These are phyloP conservation scores for Aureobasidium sp. DNA, from an alignment of 2,329 filamentous ascomycete species.

Conservation along the genomic window DNA sequence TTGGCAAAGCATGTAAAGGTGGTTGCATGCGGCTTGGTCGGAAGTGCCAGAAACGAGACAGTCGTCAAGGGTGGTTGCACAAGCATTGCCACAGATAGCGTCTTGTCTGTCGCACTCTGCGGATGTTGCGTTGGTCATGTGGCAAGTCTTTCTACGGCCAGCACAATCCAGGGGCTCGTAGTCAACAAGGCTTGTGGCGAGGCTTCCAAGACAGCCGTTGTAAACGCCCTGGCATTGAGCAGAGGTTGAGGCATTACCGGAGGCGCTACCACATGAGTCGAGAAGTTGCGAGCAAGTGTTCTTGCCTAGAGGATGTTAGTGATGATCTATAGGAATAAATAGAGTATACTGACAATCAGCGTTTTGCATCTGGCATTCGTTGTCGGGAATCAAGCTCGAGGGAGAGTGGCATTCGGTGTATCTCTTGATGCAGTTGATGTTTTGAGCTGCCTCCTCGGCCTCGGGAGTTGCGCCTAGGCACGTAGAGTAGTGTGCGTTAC, in stretches of 20 bases:
- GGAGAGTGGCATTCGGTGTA: neutral
- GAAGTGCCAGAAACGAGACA: neutral
- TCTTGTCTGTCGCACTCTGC: neutral
- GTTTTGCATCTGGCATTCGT: neutral
- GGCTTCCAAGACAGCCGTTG: neutral
- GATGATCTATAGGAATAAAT: neutral
- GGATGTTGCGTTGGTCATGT: neutral
- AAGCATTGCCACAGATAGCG: neutral
- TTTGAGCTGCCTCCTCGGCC: neutral
- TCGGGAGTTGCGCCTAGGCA: neutral
- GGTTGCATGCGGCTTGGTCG: neutral
- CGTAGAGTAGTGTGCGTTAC: too few species aligned
- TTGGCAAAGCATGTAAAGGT: neutral
- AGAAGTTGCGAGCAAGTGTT: neutral
- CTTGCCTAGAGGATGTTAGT: neutral
- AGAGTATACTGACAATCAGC: neutral
- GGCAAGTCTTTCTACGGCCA: neutral
- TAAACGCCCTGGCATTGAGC: slow-evolving; percentile 8
- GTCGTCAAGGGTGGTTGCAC: neutral
- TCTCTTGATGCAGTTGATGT: slow-evolving; percentile 6
- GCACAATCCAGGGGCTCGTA: neutral
- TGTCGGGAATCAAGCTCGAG: neutral
- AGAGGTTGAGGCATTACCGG: neutral
- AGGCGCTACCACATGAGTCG: neutral
- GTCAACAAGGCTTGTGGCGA: neutral